Evolutionary conservation across 306 rosid genomes (phyloP).

Genomic region (Mucuna pruriens): DNA sequence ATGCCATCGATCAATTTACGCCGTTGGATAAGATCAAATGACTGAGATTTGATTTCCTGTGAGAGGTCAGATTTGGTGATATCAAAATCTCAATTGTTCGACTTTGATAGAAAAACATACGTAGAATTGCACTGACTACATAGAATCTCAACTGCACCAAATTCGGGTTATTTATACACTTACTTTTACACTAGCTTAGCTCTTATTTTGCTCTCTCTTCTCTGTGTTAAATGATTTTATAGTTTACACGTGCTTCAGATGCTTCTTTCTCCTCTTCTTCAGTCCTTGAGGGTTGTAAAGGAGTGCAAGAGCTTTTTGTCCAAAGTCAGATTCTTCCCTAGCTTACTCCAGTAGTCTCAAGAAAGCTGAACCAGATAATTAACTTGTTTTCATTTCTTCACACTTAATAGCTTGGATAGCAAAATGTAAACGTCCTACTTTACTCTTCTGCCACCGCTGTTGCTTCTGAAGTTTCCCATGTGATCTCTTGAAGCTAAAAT

Average conservation of each 20-base stretch:
- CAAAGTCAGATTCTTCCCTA: background rate
- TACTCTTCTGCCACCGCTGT: background rate
- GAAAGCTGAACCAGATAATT: background rate
- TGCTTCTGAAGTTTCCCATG: background rate
- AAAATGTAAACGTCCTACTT: background rate
- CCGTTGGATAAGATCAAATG: background rate
- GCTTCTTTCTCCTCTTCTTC: background rate
- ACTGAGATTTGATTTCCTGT: background rate
- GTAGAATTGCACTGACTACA: background rate
- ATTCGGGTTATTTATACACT: background rate
- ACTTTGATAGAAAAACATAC: background rate
- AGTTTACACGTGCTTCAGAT: background rate
- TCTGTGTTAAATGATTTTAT: too few relatives aligned
- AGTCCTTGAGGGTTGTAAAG: background rate
- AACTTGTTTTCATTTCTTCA: background rate
- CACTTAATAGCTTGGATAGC: background rate
- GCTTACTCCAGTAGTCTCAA: background rate
- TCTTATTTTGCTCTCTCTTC: background rate
- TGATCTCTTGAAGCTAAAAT: conserved; percentile 1
- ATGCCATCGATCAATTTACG: background rate
- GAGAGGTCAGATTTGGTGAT: background rate
- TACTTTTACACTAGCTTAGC: background rate
- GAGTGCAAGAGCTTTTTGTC: background rate
- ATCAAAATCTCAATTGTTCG: background rate
- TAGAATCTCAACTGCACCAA: background rate